Evolutionary conservation across 371 early-diverging fungal species (phyloP).

Genomic region (Mortierella sp.): DNA sequence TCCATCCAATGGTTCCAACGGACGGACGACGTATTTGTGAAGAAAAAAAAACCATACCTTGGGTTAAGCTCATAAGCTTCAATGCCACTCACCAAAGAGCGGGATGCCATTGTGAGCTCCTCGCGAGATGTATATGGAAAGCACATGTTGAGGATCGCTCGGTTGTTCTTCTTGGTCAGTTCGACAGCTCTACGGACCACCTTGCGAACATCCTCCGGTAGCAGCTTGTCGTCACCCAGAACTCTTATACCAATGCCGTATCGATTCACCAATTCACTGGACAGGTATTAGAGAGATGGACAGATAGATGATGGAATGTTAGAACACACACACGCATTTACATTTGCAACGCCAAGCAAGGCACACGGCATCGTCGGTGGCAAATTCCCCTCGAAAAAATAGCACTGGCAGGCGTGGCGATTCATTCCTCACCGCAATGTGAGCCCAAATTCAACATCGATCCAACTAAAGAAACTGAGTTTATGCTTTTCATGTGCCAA

Average conservation of each 20-base stretch:
- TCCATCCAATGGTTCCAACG: no score
- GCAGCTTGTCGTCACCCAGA: constrained; percentile 80
- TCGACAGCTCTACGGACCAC: constrained; percentile 71
- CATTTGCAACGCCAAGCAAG: no score
- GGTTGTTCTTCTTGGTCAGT: constrained; percentile 75
- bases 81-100: constrained; percentile 61
- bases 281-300: not conserved
- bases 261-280: constrained; percentile 79
- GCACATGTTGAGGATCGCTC: constrained; percentile 91
- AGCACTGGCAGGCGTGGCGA: no score
- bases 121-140: constrained; percentile 97
- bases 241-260: constrained; percentile 83
- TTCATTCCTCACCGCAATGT: no score
- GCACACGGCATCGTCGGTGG: no score
- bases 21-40: no score
- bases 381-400: no score
- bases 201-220: constrained; percentile 74
- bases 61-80: constrained; percentile 61
- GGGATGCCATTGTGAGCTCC: constrained; percentile 81
- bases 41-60: constrained; percentile 57
- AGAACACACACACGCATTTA: no score
- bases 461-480: not conserved
- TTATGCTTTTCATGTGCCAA: constrained; percentile 27
- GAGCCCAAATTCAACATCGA: not conserved
- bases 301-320: not conserved